Percentiles rank a stretch among this genome's conserved stretches.
These are phyloP conservation scores for Phytophthora sojae DNA, from an alignment of 352 stramenopile genomes.

Conservation along the genomic window DNA sequence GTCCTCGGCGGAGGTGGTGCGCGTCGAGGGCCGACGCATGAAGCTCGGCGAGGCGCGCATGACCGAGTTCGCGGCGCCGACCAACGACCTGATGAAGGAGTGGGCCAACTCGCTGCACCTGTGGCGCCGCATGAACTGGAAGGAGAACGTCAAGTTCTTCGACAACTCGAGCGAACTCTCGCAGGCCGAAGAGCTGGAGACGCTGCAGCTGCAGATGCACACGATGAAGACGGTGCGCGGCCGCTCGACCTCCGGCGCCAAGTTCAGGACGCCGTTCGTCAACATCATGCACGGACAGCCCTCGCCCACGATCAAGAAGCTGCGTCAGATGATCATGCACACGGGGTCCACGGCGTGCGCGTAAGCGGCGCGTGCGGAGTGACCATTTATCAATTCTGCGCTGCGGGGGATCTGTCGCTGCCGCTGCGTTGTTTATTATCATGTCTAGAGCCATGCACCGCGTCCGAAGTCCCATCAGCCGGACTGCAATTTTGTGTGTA, in stretches of 20 bases:
- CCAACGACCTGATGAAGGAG: slow-evolving; percentile 85
- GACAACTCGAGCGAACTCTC: slow-evolving; percentile 57
- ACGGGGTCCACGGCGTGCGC: slow-evolving; percentile 49
- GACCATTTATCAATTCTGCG: slow-evolving; percentile 22
- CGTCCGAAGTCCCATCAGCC: slow-evolving; percentile 8
- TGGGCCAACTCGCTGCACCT: slow-evolving; percentile 86
- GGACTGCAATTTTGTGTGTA: slow-evolving; percentile 40
- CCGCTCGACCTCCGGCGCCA: slow-evolving; percentile 41
- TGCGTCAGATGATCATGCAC: slow-evolving; percentile 65
- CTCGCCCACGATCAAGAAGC: slow-evolving; percentile 75
- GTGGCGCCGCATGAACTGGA: slow-evolving; percentile 89
- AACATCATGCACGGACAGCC: slow-evolving; percentile 65
- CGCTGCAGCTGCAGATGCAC: slow-evolving; percentile 67
- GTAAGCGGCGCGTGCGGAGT: slow-evolving; percentile 13
- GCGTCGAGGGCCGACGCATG: slow-evolving; percentile 82
- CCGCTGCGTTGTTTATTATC: slow-evolving; percentile 47
- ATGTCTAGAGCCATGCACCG: slow-evolving; percentile 33
- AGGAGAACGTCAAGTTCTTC: slow-evolving; percentile 90
- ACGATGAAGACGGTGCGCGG: slow-evolving; percentile 59
- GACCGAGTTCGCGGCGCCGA: slow-evolving; percentile 77
- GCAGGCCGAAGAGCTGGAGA: slow-evolving; percentile 66
- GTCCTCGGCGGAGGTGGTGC: slow-evolving; percentile 69
- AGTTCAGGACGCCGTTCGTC: slow-evolving; percentile 67
- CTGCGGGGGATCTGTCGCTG: slow-evolving; percentile 5
- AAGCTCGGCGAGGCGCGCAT: slow-evolving; percentile 70